phyloP scores from a whole-genome alignment of 2,329 filamentous ascomycete genomes.

The Cercospora sojina region DNA sequence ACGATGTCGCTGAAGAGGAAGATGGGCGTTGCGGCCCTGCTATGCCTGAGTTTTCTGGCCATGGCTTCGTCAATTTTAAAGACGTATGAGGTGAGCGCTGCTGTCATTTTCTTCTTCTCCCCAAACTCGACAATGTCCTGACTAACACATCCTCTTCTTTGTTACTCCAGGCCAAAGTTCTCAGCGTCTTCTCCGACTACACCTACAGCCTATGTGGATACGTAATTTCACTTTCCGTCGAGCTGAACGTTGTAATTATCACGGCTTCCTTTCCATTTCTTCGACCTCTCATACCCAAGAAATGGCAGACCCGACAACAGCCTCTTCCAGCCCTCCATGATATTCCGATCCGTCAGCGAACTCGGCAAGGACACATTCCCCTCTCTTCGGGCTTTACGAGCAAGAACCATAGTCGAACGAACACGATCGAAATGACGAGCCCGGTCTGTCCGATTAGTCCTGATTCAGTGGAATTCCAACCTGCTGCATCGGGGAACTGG shows the following conservation, averaged over 20 bases:
- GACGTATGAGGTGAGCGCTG: conserved; percentile 29
- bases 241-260: conserved; percentile 40
- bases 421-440: neutral
- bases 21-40: conserved; percentile 13
- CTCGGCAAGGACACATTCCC: conserved; percentile 17
- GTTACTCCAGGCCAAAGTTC: conserved; percentile 20
- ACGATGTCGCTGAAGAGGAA: conserved; percentile 30
- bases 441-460: neutral
- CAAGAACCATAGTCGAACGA: conserved; percentile 19
- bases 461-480: neutral
- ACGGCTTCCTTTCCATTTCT: conserved; percentile 34
- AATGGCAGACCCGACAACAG: conserved; percentile 5
- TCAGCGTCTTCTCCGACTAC: conserved; percentile 33
- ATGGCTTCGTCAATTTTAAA: conserved; percentile 36
- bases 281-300: conserved; percentile 20
- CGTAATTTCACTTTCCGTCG: conserved; percentile 34
- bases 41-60: conserved; percentile 24
- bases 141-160: neutral
- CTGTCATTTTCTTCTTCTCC: neutral
- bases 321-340: neutral
- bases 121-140: neutral
- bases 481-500: neutral
- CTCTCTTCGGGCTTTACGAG: conserved; percentile 8
- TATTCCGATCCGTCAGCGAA: neutral
- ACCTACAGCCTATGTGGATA: conserved; percentile 33